These are phyloP conservation scores for Jacaranda mimosifolia DNA, from an alignment of 257 asterid genomes.

Conservation along the genomic window DNA sequence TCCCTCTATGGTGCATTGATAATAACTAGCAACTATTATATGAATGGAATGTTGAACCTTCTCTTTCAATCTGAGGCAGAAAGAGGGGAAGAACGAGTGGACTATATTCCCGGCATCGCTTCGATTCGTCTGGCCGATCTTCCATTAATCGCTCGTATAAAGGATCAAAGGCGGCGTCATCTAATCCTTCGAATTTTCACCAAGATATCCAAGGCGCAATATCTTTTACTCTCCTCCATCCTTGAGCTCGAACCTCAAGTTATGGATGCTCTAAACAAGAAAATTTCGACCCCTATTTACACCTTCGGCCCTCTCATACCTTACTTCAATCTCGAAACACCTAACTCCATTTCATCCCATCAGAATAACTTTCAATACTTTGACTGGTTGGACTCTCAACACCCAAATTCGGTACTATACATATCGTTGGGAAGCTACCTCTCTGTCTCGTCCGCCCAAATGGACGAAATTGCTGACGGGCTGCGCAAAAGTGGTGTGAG, in stretches of 20 bases:
- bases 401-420: slow-evolving; percentile 50
- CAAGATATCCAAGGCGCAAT: slow-evolving; percentile 23
- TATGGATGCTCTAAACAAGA: slow-evolving; percentile 35
- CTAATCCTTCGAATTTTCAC: background rate
- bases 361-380: slow-evolving; percentile 2
- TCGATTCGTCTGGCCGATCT: slow-evolving; percentile 40
- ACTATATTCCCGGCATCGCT: slow-evolving; percentile 58
- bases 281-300: slow-evolving; percentile 36
- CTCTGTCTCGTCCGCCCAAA: slow-evolving; percentile 43
- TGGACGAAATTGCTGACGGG: slow-evolving; percentile 51
- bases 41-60: too few species aligned
- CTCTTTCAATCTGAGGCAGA: slow-evolving; percentile 18
- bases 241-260: slow-evolving; percentile 50
- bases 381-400: slow-evolving; percentile 55
- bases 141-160: slow-evolving; percentile 29
- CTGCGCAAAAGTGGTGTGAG: slow-evolving; percentile 42
- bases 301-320: slow-evolving; percentile 53
- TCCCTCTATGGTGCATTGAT: too few species aligned
- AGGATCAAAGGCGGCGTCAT: background rate
- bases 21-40: too few species aligned
- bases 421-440: slow-evolving; percentile 61
- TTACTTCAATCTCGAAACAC: background rate
- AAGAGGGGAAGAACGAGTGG: slow-evolving; percentile 39
- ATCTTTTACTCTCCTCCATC: slow-evolving; percentile 44
- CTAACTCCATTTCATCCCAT: background rate